Conservation (phyloP, 495 filamentous ascomycete species). For the Achaetomiella virescens region DNA sequence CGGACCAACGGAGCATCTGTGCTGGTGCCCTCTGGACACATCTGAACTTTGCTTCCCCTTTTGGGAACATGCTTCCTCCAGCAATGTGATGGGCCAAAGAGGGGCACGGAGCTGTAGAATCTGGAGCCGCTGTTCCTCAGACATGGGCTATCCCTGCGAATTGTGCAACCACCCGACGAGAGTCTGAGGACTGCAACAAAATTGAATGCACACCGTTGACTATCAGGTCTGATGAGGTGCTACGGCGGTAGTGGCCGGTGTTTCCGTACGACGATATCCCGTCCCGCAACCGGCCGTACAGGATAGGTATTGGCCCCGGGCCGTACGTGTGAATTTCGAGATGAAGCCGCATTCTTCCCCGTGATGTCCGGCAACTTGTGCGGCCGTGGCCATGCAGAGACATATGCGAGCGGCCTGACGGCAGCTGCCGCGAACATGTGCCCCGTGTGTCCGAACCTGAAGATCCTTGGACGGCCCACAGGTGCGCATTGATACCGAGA, state of each 20-base stretch:
- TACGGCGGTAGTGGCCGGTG: too few species aligned
- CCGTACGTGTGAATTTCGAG: too few species aligned
- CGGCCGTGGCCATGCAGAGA: too few species aligned
- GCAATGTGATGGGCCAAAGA: constrained; percentile 9
- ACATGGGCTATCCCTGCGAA: background rate
- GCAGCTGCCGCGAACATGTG: background rate
- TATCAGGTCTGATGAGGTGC: too few species aligned
- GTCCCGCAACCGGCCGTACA: too few species aligned
- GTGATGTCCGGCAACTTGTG: too few species aligned
- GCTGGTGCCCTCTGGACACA: background rate
- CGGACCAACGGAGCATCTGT: background rate
- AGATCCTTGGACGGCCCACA: constrained; percentile 1
- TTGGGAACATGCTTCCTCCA: background rate
- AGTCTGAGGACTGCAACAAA: too few species aligned
- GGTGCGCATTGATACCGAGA: background rate
- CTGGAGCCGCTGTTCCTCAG: constrained; percentile 2
- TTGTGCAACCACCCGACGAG: too few species aligned
- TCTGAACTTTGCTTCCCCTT: background rate
- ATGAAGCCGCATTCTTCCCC: too few species aligned
- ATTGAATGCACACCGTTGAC: too few species aligned
- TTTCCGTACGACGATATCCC: too few species aligned
- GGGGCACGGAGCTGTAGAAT: constrained; percentile 5
- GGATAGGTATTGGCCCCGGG: too few species aligned
- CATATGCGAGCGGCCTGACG: background rate
- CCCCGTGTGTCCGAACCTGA: background rate